Percentiles rank a stretch among this genome's conserved stretches.
These are phyloP conservation scores for Alnus rubra DNA, from an alignment of 306 rosid genomes.

Conservation along the genomic window DNA sequence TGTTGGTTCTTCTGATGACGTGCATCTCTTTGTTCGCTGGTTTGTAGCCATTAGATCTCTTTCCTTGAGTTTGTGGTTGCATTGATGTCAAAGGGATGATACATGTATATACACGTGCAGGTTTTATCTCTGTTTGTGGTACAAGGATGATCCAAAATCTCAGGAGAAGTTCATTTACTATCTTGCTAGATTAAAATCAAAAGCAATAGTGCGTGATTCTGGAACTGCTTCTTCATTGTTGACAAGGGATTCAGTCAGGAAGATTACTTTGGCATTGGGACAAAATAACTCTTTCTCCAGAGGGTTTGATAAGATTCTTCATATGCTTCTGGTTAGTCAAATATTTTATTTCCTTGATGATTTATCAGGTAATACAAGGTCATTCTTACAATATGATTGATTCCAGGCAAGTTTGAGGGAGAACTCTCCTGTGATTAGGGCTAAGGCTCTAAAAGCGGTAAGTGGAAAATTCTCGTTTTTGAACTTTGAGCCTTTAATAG, in stretches of 20 bases:
- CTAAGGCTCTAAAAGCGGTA: conserved; percentile 96
- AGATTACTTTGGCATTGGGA: conserved; percentile 76
- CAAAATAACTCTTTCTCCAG: conserved; percentile 88
- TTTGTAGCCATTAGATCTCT: conserved; percentile 43
- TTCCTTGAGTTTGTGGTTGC: conserved; percentile 27
- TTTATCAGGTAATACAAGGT: conserved; percentile 21
- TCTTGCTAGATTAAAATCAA: conserved; percentile 86
- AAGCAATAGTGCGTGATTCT: conserved; percentile 78
- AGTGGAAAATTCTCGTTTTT: conserved; percentile 27
- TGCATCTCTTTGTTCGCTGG: conserved; percentile 92
- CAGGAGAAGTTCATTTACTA: conserved; percentile 63
- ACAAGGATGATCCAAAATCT: conserved; percentile 83
- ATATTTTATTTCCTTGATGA: conserved; percentile 23
- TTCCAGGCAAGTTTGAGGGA: conserved; percentile 83
- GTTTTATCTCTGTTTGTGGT: conserved; percentile 95
- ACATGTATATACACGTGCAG: conserved; percentile 44
- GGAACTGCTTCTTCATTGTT: conserved; percentile 60
- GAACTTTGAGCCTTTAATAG: conserved; percentile 20
- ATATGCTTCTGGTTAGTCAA: conserved; percentile 83
- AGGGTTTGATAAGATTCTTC: conserved; percentile 93
- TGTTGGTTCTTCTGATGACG: conserved; percentile 71
- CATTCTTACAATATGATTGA: conserved; percentile 23
- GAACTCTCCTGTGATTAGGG: conserved; percentile 88
- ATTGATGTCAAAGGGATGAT: conserved; percentile 32
- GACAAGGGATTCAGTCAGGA: conserved; percentile 75